phyloP scores from a whole-genome alignment of 2,329 filamentous ascomycete genomes.

The Stachybotrys elegans region DNA sequence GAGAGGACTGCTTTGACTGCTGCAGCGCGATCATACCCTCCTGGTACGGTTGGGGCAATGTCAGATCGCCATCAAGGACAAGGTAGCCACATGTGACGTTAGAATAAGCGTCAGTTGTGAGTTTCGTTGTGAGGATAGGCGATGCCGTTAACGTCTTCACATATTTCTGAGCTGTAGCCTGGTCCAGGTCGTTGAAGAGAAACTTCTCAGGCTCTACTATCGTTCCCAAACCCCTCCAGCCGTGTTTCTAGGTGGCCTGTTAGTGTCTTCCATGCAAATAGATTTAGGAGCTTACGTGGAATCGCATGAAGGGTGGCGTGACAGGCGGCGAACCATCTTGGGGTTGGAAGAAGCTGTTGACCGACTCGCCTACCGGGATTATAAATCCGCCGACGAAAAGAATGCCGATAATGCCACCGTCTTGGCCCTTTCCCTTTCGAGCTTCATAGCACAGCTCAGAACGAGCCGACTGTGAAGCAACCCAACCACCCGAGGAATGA shows the following conservation, averaged over 20 bases:
- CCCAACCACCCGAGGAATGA: not conserved
- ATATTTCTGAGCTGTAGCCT: not conserved
- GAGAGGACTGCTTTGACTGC: not conserved
- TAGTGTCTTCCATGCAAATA: too few relatives aligned
- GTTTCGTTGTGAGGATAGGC: not conserved
- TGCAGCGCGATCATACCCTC: not conserved
- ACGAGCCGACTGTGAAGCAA: not conserved
- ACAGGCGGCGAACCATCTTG: not conserved
- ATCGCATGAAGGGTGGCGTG: not conserved
- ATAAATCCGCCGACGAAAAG: not conserved
- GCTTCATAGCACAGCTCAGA: not conserved
- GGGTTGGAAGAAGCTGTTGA: constrained; percentile 1
- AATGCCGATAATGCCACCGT: not conserved
- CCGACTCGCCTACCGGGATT: not conserved
- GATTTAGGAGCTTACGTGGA: not conserved
- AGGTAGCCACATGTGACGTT: not conserved
- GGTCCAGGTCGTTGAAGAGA: not conserved
- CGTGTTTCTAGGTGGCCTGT: too few relatives aligned
- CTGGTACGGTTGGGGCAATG: not conserved
- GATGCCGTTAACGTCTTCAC: not conserved
- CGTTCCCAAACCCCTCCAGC: not conserved
- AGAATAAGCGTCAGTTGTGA: not conserved
- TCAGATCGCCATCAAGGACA: not conserved
- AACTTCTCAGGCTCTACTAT: constrained; percentile 2
- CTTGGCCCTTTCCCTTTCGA: not conserved